phyloP scores from a whole-genome alignment of 2,329 filamentous ascomycete genomes.

The Cryphonectria nitschkei region DNA sequence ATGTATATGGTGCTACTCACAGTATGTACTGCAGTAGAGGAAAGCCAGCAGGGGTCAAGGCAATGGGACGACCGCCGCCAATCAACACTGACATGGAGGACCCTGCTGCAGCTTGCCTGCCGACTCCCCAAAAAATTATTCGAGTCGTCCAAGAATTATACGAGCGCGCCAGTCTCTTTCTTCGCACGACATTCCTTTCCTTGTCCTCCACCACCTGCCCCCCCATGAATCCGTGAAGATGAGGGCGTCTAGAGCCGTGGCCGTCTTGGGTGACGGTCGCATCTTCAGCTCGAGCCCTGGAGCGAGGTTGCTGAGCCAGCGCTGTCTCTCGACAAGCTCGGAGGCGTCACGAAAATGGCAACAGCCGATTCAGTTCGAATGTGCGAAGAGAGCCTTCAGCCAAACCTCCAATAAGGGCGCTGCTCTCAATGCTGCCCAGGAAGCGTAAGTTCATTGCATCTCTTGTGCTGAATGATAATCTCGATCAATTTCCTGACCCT shows the following conservation, averaged over 20 bases:
- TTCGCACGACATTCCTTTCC: constrained; percentile 28
- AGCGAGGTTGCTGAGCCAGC: constrained; percentile 40
- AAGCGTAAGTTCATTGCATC: constrained; percentile 38
- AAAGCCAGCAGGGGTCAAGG: background rate
- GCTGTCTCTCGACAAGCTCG: constrained; percentile 35
- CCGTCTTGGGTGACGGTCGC: constrained; percentile 44
- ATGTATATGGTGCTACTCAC: background rate
- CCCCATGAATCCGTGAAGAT: constrained; percentile 38
- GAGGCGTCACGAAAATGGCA: constrained; percentile 37
- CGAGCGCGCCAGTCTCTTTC: constrained; percentile 20
- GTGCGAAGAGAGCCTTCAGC: constrained; percentile 46
- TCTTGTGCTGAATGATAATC: no score
- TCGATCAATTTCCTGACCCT: constrained; percentile 6
- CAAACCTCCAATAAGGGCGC: constrained; percentile 40
- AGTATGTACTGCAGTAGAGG: background rate
- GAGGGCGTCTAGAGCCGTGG: constrained; percentile 45
- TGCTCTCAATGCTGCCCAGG: constrained; percentile 41
- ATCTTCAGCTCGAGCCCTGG: constrained; percentile 40
- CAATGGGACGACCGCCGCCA: background rate
- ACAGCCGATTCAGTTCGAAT: constrained; percentile 37
- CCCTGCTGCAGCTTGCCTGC: constrained; percentile 21
- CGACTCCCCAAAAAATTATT: constrained; percentile 30
- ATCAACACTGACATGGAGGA: background rate
- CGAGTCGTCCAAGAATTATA: constrained; percentile 6
- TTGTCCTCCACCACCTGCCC: constrained; percentile 29